A percentile compares a stretch with the other conserved stretches of the same genome.
phyloP scores from a whole-genome alignment of 805 yeast genomes.

The Candida chauliodis region DNA sequence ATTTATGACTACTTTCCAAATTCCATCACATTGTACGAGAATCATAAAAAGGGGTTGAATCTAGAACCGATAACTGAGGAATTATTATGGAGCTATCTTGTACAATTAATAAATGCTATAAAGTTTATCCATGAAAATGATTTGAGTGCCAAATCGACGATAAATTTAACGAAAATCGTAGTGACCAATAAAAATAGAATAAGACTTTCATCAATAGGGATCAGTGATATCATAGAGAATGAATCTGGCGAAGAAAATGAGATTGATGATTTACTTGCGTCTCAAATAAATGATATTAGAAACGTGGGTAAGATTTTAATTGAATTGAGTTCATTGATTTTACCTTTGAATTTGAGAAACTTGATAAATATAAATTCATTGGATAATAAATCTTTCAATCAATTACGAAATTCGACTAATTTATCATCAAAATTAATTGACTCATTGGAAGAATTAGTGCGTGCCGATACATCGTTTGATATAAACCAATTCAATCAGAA shows the following conservation, averaged over 20 bases:
- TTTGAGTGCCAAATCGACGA: slow-evolving; percentile 55
- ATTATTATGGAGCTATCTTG: slow-evolving; percentile 68
- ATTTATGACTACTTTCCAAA: slow-evolving; percentile 85
- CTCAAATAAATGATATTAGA: slow-evolving; percentile 52
- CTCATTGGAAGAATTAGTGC: slow-evolving; percentile 34
- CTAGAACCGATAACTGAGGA: slow-evolving; percentile 59
- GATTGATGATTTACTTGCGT: slow-evolving; percentile 10
- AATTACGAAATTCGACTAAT: slow-evolving; percentile 8
- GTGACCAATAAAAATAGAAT: slow-evolving; percentile 70
- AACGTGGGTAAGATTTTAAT: slow-evolving; percentile 59
- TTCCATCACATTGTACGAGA: slow-evolving; percentile 65
- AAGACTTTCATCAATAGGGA: slow-evolving; percentile 68
- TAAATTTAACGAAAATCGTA: slow-evolving; percentile 67
- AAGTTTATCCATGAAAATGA: slow-evolving; percentile 62
- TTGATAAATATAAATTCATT: slow-evolving; percentile 7
- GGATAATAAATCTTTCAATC: slow-evolving; percentile 13
- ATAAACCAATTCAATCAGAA: slow-evolving; percentile 22
- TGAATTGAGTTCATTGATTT: slow-evolving; percentile 45
- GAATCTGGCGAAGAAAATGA: slow-evolving; percentile 15
- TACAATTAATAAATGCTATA: slow-evolving; percentile 72
- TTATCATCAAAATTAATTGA: slow-evolving; percentile 45
- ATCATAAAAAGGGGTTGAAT: slow-evolving; percentile 46
- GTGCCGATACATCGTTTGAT: slow-evolving; percentile 19
- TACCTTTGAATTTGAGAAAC: slow-evolving; percentile 25
- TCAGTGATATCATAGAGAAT: slow-evolving; percentile 56